Percentiles rank a stretch among this genome's conserved stretches.
Conservation (phyloP, 345 rosid species). For the Sisymbrium irio region DNA sequence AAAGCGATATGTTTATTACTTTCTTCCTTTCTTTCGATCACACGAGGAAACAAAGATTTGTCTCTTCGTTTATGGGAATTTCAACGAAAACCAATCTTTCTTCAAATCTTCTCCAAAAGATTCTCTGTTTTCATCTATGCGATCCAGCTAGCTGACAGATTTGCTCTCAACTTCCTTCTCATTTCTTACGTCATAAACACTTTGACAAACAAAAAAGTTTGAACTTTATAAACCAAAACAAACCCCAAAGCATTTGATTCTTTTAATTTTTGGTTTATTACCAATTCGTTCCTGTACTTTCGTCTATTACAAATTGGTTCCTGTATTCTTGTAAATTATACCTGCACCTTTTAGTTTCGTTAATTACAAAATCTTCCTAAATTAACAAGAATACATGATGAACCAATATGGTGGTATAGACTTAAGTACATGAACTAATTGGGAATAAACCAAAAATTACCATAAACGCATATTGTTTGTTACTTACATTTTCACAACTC, state of each 20-base stretch:
- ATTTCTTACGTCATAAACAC: slow-evolving; percentile 6
- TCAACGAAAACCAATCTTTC: slow-evolving; percentile 12
- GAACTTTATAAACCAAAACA: neutral
- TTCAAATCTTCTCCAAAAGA: slow-evolving; percentile 20
- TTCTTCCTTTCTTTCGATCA: slow-evolving; percentile 4
- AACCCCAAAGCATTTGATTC: neutral
- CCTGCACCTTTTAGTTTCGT: neutral
- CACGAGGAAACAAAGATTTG: slow-evolving; percentile 20
- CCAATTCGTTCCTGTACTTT: neutral
- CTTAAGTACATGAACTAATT: too few relatives aligned
- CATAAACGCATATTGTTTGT: too few relatives aligned
- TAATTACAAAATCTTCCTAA: too few relatives aligned
- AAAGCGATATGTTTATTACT: slow-evolving; percentile 6
- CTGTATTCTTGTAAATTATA: neutral
- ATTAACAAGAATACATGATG: too few relatives aligned
- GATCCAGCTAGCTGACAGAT: slow-evolving; percentile 26
- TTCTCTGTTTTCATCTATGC: slow-evolving; percentile 19
- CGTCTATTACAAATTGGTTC: neutral
- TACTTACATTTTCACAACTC: too few relatives aligned
- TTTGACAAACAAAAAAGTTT: neutral
- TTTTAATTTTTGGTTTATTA: neutral
- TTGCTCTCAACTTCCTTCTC: slow-evolving; percentile 20
- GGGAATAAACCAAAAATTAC: too few relatives aligned
- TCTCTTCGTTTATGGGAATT: slow-evolving; percentile 31
- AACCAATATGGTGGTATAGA: too few relatives aligned